These are phyloP conservation scores for Penicillium sp. DNA, from an alignment of 2,329 filamentous ascomycete genomes.

Conservation along the genomic window DNA sequence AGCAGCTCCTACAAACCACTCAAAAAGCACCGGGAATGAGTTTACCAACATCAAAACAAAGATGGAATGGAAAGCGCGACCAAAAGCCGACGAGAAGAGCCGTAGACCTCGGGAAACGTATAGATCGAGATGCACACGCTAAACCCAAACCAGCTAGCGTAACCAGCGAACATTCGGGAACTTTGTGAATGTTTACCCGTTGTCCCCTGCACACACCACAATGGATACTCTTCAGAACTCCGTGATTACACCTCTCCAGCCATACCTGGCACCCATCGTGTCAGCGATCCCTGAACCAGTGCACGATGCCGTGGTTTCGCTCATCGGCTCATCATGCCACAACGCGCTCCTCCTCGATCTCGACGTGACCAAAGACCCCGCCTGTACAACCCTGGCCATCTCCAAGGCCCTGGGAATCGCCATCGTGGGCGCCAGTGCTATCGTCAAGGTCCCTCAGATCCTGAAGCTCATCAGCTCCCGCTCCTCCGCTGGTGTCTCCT, in stretches of 20 bases:
- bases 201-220: conserved; percentile 6
- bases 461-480: conserved; percentile 82
- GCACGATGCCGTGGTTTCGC: conserved; percentile 71
- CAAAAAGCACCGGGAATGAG: too few species aligned
- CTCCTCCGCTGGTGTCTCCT: conserved; percentile 81
- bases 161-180: background rate
- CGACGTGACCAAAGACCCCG: conserved; percentile 69
- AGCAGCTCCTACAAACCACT: too few species aligned
- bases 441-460: conserved; percentile 97
- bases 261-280: conserved; percentile 66
- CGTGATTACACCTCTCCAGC: conserved; percentile 47
- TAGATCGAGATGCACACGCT: background rate
- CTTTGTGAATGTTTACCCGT: background rate
- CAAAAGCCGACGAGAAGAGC: too few species aligned
- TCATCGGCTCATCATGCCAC: conserved; percentile 86
- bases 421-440: conserved; percentile 84
- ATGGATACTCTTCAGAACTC: conserved; percentile 47
- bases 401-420: conserved; percentile 91
- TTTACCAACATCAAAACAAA: too few species aligned
- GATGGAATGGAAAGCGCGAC: too few species aligned
- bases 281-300: conserved; percentile 73
- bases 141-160: background rate
- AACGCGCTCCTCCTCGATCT: conserved; percentile 81
- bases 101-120: too few species aligned
- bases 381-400: conserved; percentile 84